phyloP scores from a whole-genome alignment of 495 filamentous ascomycete species.

The Aspergillus diversus region DNA sequence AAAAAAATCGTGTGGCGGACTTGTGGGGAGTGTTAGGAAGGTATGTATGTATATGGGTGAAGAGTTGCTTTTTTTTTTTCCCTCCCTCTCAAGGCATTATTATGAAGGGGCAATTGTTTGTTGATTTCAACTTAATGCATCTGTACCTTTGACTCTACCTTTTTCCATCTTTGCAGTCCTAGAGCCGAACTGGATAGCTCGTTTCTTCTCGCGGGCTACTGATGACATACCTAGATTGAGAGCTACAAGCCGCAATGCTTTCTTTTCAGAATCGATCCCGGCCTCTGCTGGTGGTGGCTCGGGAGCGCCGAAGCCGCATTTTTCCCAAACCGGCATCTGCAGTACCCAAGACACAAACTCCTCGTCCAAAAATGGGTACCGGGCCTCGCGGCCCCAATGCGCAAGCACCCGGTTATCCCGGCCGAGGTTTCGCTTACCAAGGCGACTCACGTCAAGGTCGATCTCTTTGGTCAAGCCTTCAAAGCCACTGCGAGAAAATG shows the following conservation, averaged over 20 bases:
- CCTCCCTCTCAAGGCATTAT: no score
- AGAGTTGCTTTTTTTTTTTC: neutral
- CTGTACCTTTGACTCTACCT: constrained; percentile 73
- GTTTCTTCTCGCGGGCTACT: constrained; percentile 85
- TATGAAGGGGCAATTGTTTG: no score
- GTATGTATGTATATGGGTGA: neutral
- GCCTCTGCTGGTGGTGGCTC: constrained; percentile 13
- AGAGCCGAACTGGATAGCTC: constrained; percentile 88
- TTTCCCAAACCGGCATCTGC: constrained; percentile 72
- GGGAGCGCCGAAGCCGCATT: constrained; percentile 72
- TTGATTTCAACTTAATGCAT: constrained; percentile 41
- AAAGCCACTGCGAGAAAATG: constrained; percentile 69
- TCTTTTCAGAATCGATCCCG: constrained; percentile 75
- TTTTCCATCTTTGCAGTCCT: constrained; percentile 84
- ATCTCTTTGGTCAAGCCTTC: constrained; percentile 79
- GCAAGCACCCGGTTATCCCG: constrained; percentile 90
- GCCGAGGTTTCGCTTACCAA: constrained; percentile 91
- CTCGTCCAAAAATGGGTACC: constrained; percentile 94
- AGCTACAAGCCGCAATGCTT: constrained; percentile 77
- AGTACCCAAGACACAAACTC: constrained; percentile 81
- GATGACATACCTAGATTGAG: constrained; percentile 68
- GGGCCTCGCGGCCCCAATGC: constrained; percentile 85
- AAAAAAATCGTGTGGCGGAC: no score
- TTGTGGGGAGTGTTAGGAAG: neutral
- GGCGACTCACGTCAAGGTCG: constrained; percentile 79